Conservation (phyloP, 805 yeast genomes). For the Kazachstania viticola region DNA sequence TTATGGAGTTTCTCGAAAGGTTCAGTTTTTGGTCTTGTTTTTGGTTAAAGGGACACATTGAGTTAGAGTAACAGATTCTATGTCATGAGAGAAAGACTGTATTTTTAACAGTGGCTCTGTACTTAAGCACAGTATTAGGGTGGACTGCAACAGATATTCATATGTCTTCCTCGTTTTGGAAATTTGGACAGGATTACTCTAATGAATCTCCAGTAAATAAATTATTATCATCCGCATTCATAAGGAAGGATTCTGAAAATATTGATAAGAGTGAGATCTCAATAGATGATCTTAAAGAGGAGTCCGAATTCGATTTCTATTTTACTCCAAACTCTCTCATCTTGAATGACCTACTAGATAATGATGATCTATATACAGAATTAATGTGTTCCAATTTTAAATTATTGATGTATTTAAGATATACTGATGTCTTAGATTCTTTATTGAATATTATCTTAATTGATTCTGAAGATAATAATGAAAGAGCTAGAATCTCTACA, state of each 20-base stretch:
- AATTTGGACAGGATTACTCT: constrained; percentile 46
- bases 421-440: constrained; percentile 60
- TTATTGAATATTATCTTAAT: constrained; percentile 50
- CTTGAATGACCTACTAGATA: constrained; percentile 55
- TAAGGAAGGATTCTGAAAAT: constrained; percentile 19
- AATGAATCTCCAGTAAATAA: constrained; percentile 44
- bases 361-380: constrained; percentile 63
- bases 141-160: too few species aligned
- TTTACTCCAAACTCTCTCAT: constrained; percentile 31
- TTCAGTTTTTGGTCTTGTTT: too few species aligned
- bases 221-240: constrained; percentile 30
- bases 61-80: too few species aligned
- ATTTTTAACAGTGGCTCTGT: too few species aligned
- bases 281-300: background rate
- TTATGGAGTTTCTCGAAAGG: too few species aligned
- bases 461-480: constrained; percentile 6
- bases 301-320: constrained; percentile 6
- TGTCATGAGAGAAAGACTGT: too few species aligned
- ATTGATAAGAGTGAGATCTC: background rate
- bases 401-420: constrained; percentile 65
- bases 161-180: constrained; percentile 48
- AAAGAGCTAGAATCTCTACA: constrained; percentile 59
- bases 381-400: constrained; percentile 59
- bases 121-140: too few species aligned
- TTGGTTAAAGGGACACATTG: too few species aligned